These are phyloP conservation scores for Trichoderma atroviride DNA, from an alignment of 2,329 filamentous ascomycete species.

Conservation along the genomic window DNA sequence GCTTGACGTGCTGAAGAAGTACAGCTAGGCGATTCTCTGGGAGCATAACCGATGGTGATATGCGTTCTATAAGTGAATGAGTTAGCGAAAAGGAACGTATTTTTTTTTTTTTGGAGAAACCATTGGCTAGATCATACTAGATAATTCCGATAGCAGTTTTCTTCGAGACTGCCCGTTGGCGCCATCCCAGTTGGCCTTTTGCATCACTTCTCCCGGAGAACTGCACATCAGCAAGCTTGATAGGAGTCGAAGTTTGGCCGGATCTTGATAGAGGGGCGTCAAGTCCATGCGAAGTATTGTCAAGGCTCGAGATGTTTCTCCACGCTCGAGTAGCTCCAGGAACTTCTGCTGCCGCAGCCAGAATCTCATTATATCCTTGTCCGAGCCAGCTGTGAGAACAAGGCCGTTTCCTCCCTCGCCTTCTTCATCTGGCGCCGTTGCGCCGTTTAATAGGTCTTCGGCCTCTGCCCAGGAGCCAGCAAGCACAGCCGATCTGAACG, in stretches of 20 bases:
- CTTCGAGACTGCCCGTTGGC: slow-evolving; percentile 74
- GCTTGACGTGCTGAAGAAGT: slow-evolving; percentile 81
- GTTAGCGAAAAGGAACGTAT: slow-evolving; percentile 30
- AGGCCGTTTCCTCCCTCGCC: slow-evolving; percentile 58
- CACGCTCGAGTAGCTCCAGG: slow-evolving; percentile 79
- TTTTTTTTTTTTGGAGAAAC: background rate
- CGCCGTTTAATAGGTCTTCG: slow-evolving; percentile 75
- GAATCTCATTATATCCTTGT: slow-evolving; percentile 81
- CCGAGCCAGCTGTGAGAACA: slow-evolving; percentile 72
- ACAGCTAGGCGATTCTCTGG: slow-evolving; percentile 85
- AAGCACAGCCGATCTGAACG: slow-evolving; percentile 79
- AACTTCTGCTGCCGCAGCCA: slow-evolving; percentile 93
- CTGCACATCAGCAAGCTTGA: slow-evolving; percentile 91
- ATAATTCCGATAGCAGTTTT: slow-evolving; percentile 76
- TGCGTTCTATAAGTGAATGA: slow-evolving; percentile 62
- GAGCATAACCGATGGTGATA: slow-evolving; percentile 96
- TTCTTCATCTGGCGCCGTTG: slow-evolving; percentile 41
- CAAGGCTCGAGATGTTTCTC: slow-evolving; percentile 73
- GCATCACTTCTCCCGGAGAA: slow-evolving; percentile 73
- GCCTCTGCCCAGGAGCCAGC: slow-evolving; percentile 81
- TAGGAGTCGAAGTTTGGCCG: slow-evolving; percentile 74
- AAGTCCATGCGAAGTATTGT: slow-evolving; percentile 85
- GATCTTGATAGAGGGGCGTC: slow-evolving; percentile 81
- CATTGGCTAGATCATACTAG: slow-evolving; percentile 59
- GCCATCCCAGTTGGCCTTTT: slow-evolving; percentile 83